Conservation (phyloP, 2,329 filamentous ascomycete species). For the Colletotrichum simmondsii region DNA sequence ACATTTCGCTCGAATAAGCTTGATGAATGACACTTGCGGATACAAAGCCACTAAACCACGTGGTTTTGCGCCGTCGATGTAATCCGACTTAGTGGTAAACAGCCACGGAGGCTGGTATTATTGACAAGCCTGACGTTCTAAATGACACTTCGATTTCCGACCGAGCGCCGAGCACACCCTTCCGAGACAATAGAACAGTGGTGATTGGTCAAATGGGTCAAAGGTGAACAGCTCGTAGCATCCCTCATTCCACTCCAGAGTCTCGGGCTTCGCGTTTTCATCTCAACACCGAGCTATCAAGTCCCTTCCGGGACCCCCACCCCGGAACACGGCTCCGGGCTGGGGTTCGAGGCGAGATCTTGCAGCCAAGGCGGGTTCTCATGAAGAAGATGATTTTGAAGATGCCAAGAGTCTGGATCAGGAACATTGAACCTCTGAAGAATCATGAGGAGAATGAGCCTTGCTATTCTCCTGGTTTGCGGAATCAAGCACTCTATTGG, state of each 20-base stretch:
- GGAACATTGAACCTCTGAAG: neutral
- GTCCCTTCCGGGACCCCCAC: constrained; percentile 1
- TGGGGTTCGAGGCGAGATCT: neutral
- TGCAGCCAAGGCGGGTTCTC: neutral
- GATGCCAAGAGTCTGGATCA: neutral
- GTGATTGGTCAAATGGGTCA: neutral
- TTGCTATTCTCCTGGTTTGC: neutral
- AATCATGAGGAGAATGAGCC: neutral
- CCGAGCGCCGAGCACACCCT: constrained; percentile 27
- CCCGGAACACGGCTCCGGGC: constrained; percentile 2
- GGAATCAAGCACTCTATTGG: no score
- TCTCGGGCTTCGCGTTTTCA: constrained; percentile 24
- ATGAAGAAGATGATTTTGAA: neutral
- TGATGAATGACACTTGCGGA: neutral
- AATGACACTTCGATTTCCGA: constrained; percentile 3
- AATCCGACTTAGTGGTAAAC: neutral
- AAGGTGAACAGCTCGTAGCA: neutral
- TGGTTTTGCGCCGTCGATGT: neutral
- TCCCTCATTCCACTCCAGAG: neutral
- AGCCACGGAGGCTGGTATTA: neutral
- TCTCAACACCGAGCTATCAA: constrained; percentile 20
- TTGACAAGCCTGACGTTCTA: neutral
- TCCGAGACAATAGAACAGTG: neutral
- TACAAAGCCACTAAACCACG: constrained; percentile 3
- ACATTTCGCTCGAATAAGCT: constrained; percentile 1